Base-by-base conservation (phyloP, 345 rosid genomes). In the Populus euphratica region DNA sequence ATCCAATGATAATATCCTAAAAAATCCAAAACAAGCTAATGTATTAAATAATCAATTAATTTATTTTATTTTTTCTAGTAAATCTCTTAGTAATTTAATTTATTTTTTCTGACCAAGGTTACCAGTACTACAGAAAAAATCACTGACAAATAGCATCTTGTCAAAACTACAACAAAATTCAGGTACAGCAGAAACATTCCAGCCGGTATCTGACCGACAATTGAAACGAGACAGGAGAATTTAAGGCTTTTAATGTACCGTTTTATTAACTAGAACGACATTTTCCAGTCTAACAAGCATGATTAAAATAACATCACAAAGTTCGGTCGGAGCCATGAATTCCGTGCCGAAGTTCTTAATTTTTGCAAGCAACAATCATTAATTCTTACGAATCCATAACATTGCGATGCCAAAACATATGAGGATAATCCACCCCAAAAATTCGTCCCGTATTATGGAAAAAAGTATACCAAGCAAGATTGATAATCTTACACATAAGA, bases 341-440 rank as follows among this genome's bases (percentile, higher is more conserved):
- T 17, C 68, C 13, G 38, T 10, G 2, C 13, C 44, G 13, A 41
- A 9, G 44, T 41, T 33, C 35, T 33, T 41, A 41, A 41, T 41
- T 41, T 41, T 41, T 41, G 44, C 44, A 41, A 9, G 47, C 50
- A 36, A 16, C 50, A 39, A 61, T 73, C 17, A 61, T 29, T 20
- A 25, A 38, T 21, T 12, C 23, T 47, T 47, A 17, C 62, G 38
- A 56, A 52, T 70, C 3, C 74, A 77, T 31, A 65, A 44, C 31
- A 73, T 20, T 76, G 27, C 43, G 71, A 44, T 73, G 63, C 35
- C 23, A 70, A 77, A 69, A 63, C 47, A 74, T 35, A 65, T 7
- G 50, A 74, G n/a, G 38, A 21, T 52, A 43, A 25, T 21, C 64
- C 50, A 50, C 73, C 78, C 61, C 70, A 62, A 73, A 81, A 76